phyloP scores from a whole-genome alignment of 1,284 basidiomycete species.

The Apiotrichum mycotoxinovorans region DNA sequence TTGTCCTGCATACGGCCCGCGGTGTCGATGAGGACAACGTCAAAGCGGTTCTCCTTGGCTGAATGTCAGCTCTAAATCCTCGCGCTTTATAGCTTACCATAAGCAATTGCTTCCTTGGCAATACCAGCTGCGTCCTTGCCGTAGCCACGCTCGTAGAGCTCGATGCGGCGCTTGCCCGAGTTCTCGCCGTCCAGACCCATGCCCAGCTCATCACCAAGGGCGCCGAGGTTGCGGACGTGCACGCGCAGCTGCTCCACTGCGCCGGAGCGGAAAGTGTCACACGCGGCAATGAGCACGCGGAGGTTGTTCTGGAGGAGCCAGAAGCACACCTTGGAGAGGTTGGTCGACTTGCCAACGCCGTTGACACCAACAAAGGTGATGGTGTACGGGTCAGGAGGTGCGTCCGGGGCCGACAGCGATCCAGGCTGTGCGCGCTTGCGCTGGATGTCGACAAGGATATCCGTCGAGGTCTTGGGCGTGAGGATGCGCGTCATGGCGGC shows the following conservation, averaged over 20 bases:
- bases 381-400: conserved; percentile 72
- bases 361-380: conserved; percentile 99
- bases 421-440: conserved; percentile 58
- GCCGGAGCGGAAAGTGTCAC: conserved; percentile 96
- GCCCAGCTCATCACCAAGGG: conserved; percentile 69
- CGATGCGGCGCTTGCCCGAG: conserved; percentile 52
- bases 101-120: conserved; percentile 86
- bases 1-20: conserved; percentile 99
- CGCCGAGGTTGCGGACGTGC: conserved; percentile 90
- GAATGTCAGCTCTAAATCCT: conserved; percentile 1
- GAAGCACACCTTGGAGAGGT: conserved; percentile 96
- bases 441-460: conserved; percentile 71
- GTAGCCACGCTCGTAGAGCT: conserved; percentile 94
- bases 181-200: conserved; percentile 32
- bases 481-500: conserved; percentile 87
- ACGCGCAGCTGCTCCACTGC: conserved; percentile 97
- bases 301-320: conserved; percentile 96
- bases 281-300: conserved; percentile 92
- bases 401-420: conserved; percentile 58
- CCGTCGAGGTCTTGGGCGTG: conserved; percentile 94
- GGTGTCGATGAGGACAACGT: conserved; percentile 93
- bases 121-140: conserved; percentile 98
- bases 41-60: conserved; percentile 83
- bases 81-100: conserved; percentile 60
- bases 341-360: conserved; percentile 98